A percentile compares a stretch with the other conserved stretches of the same genome.
Evolutionary conservation across 441 rosid genomes (phyloP).

Genomic region (Brassica balearica): DNA sequence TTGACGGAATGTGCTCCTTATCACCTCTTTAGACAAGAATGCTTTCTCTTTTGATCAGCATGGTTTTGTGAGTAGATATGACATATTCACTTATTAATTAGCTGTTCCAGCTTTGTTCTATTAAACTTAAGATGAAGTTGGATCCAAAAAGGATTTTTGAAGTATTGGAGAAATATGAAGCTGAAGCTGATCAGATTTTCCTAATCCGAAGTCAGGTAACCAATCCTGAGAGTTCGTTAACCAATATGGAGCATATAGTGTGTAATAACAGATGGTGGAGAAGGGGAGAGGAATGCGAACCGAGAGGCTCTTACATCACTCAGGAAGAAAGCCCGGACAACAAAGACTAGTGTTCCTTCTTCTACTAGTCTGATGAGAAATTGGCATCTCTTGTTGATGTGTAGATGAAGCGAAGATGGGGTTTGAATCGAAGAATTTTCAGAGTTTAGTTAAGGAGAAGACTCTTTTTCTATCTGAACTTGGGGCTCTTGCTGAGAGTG

Average conservation of each 20-base stretch:
- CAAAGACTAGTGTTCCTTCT: constrained; percentile 73
- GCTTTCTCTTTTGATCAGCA: no score
- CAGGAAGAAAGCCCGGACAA: constrained; percentile 76
- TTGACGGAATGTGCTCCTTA: no score
- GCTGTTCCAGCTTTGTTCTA: no score
- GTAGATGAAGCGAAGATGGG: constrained; percentile 37
- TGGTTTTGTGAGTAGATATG: no score
- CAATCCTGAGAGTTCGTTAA: neutral
- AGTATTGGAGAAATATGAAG: constrained; percentile 60
- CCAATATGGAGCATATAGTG: neutral
- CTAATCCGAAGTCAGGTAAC: constrained; percentile 66
- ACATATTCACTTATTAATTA: no score
- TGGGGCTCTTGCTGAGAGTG: constrained; percentile 80
- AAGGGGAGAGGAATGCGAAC: constrained; percentile 73
- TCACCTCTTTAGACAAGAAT: no score
- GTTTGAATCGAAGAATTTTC: constrained; percentile 67
- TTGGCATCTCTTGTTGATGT: constrained; percentile 18
- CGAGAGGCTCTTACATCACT: constrained; percentile 84
- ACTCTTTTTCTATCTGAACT: constrained; percentile 66
- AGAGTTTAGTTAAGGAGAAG: constrained; percentile 78
- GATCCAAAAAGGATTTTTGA: constrained; percentile 59
- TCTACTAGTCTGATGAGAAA: constrained; percentile 28
- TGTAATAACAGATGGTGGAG: constrained; percentile 61
- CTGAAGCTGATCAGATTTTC: constrained; percentile 73
- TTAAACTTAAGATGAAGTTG: constrained; percentile 55